Evolutionary conservation across 768 basidiomycete species (phyloP), one percentile per base, ranked within the genome.

Genomic region (Kondoa subrosea): DNA sequence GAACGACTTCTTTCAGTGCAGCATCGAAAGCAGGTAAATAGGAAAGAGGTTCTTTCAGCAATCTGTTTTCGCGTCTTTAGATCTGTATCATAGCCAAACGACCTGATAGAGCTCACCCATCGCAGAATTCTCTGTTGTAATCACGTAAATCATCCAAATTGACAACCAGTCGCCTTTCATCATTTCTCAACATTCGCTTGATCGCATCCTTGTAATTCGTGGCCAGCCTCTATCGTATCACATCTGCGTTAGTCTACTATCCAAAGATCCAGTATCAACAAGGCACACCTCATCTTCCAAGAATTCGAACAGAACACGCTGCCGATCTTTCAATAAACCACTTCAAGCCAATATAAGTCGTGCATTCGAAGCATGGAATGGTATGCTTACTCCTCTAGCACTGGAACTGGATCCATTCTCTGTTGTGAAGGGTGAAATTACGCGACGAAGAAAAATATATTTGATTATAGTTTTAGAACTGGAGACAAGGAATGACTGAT

Each of bases 131-230:
- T 75, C 91, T 85, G 76, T 88, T 84, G 77, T 89, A 89, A 78
- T 90, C 89, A 79, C 93, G 86, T 74, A 97, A 79, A 79, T 97
- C 91, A 77, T 97, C 92, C 73, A 97, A 83, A 77, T 95, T 97
- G 77, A 99, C 84, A 73, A 92, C 85, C 74, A 97, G 85, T 77
- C 95, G 66, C 8, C 63, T 59, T 17, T 67, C 56, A 16, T 31
- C 57, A 4, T 17, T 58, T 59, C 56, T 40, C n/a, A 69, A 65
- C 34, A 63, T 61, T 21, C 67, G 66, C 65, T 70, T 70, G 67
- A 70, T 68, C 30, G 69, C 67, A 31, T 67, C 69, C 50, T 58
- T 62, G 68, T 64, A 66, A 34, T 66, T 58, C 14, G 58, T 60
- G 8, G 58, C 14, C 4, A 60, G 58, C 58, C 25, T 26, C 58